Base-by-base conservation (phyloP, 805 yeast genomes). In the Myxozyma neglecta region DNA sequence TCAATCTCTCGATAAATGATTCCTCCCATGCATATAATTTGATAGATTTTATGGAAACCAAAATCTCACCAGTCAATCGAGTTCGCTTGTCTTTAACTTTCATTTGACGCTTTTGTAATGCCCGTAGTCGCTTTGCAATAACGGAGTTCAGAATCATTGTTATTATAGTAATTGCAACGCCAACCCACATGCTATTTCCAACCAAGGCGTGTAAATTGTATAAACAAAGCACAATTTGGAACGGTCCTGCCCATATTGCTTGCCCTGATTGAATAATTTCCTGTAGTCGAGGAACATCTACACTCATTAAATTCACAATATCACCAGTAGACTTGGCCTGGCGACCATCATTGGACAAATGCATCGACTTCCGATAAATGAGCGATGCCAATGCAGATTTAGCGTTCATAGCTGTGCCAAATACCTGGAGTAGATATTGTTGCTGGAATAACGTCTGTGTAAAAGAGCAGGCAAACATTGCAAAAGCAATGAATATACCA, bases 11-110 rank as follows among this genome's bases (percentile, higher is more conserved):
- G 68, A 83, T 82, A 72, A 90, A 90, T 4, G 98, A 96, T 24
- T 73, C 77, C 76, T 94, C 99, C 99, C 99, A 94, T 0, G 94
- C 96, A 71, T 93, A 94, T 52, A 94, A 80, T 72, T 94, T 94
- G 73, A 94, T 79, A 3, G 97, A 90, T 76, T 91, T 93, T 73
- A 94, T 90, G 70, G 91, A 92, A 73, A 89, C 90, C 72, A 93
- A 80, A 56, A 93, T 88, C 72, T 93, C 97, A 64, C 89, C 85
- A 57, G 90, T 87, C 47, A 92, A 79, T 68, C 97, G 85, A 6
- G 97, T 88, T 78, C 99, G 86, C 73, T 87, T 88, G 75, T 94
- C 99, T 73, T 94, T 93, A 34, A 93, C 87, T 65, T 82, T 83
- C 98, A 93, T 93, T 75, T 90, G 97, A 5, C 79, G 74, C 71